phyloP scores from a whole-genome alignment of 1,284 basidiomycete genomes.

The Mycocalia duriaeana region DNA sequence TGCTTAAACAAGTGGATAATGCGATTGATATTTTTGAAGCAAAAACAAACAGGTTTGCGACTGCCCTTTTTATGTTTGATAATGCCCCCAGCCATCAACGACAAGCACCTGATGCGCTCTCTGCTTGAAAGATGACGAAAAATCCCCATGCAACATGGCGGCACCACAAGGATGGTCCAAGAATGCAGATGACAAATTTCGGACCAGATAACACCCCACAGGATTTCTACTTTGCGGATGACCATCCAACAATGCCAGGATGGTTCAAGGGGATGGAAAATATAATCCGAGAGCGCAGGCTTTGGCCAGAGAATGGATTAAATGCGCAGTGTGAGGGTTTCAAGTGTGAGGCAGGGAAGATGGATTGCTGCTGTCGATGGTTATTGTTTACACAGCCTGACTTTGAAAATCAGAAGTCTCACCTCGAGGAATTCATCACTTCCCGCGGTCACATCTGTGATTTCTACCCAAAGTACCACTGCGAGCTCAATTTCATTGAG shows the following conservation, averaged over 20 bases:
- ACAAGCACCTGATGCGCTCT: conserved; percentile 25
- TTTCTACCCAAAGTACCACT: conserved; percentile 14
- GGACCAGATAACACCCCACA: conserved; percentile 15
- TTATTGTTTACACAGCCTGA: background rate
- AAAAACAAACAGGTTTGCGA: conserved; percentile 18
- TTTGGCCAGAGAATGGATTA: conserved; percentile 26
- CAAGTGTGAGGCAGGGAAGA: conserved; percentile 10
- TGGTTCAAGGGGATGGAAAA: conserved; percentile 31
- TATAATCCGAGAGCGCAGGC: conserved; percentile 24
- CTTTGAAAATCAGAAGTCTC: background rate
- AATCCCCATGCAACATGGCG: conserved; percentile 16
- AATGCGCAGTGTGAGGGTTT: conserved; percentile 12
- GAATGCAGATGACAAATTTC: conserved; percentile 20
- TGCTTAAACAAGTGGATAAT: conserved; percentile 22
- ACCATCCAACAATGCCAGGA: conserved; percentile 25
- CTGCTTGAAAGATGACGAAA: conserved; percentile 28
- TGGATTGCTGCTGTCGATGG: conserved; percentile 15
- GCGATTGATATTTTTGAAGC: conserved; percentile 31
- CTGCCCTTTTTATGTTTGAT: conserved; percentile 30
- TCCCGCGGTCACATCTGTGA: background rate
- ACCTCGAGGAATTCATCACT: background rate
- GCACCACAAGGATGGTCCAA: conserved; percentile 17
- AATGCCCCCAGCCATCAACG: conserved; percentile 34
- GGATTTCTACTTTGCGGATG: conserved; percentile 23
- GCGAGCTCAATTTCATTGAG: conserved; percentile 25